Conservation (phyloP, 306 rosid species). For the Prunus padus region DNA sequence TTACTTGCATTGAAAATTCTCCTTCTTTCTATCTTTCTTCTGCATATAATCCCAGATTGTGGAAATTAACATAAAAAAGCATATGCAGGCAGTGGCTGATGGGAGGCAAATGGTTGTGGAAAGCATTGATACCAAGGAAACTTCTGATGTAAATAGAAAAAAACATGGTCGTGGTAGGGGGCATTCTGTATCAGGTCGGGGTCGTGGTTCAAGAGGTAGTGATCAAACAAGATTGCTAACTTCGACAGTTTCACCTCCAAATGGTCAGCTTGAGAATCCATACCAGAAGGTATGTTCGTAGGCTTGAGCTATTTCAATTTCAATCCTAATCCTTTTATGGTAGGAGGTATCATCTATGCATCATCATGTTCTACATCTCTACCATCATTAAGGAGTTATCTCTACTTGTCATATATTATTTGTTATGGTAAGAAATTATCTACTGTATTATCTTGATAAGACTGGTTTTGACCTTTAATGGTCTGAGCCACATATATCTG, state of each 20-base stretch:
- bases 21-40: neutral
- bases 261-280: slow-evolving; percentile 70
- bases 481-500: neutral
- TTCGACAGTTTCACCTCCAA: slow-evolving; percentile 50
- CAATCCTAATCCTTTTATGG: slow-evolving; percentile 6
- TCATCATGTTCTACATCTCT: neutral
- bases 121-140: slow-evolving; percentile 49
- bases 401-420: neutral
- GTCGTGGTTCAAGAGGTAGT: slow-evolving; percentile 76
- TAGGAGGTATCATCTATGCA: neutral
- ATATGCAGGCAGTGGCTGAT: slow-evolving; percentile 60
- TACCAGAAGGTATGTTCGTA: slow-evolving; percentile 46
- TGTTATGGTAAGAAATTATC: neutral
- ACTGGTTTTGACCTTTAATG: neutral
- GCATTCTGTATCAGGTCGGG: slow-evolving; percentile 62
- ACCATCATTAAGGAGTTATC: neutral
- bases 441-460: neutral
- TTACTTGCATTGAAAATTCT: neutral
- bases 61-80: neutral
- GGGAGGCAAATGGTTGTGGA: slow-evolving; percentile 63
- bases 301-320: slow-evolving; percentile 20
- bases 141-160: slow-evolving; percentile 62
- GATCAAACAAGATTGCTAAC: slow-evolving; percentile 64
- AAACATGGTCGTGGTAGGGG: slow-evolving; percentile 91
- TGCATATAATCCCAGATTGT: slow-evolving; percentile 8